A percentile compares a stretch with the other conserved stretches of the same genome.
These are phyloP conservation scores for Phytopythium cucurbitacearum DNA, from an alignment of 352 stramenopile species.

Conservation along the genomic window DNA sequence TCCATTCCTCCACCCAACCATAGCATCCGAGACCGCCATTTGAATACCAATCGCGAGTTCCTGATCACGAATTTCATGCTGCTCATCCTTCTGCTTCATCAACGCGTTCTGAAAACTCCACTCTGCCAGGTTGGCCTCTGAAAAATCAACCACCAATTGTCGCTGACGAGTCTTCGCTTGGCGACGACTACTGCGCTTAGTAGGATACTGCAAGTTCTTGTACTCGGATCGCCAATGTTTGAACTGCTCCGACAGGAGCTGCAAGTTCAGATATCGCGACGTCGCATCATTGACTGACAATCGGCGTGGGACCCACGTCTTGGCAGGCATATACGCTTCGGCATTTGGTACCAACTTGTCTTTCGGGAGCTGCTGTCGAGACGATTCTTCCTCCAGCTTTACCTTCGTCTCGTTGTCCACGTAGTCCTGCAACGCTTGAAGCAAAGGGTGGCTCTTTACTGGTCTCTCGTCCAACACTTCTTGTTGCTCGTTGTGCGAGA, in stretches of 20 bases:
- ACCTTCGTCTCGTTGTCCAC: constrained; percentile 43
- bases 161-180: constrained; percentile 34
- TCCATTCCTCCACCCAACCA: constrained; percentile 39
- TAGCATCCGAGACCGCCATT: constrained; percentile 38
- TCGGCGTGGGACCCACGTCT: constrained; percentile 7
- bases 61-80: constrained; percentile 16
- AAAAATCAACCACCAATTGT: constrained; percentile 39
- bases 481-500: constrained; percentile 69
- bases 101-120: constrained; percentile 2
- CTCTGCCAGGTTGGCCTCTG: constrained; percentile 11
- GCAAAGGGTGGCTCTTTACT: constrained; percentile 55
- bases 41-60: constrained; percentile 49
- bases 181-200: constrained; percentile 23
- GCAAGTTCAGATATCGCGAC: constrained; percentile 26
- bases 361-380: constrained; percentile 16
- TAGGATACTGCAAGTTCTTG: constrained; percentile 21
- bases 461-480: constrained; percentile 57
- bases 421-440: constrained; percentile 63
- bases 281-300: constrained; percentile 37
- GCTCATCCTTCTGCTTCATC: constrained; percentile 5
- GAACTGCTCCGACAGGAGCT: constrained; percentile 37
- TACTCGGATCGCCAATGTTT: constrained; percentile 42
- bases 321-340: constrained; percentile 22
- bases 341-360: constrained; percentile 32
- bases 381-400: constrained; percentile 16